Base-by-base conservation (phyloP, 371 early-diverging fungal genomes). In the Apophysomyces ossiformis region DNA sequence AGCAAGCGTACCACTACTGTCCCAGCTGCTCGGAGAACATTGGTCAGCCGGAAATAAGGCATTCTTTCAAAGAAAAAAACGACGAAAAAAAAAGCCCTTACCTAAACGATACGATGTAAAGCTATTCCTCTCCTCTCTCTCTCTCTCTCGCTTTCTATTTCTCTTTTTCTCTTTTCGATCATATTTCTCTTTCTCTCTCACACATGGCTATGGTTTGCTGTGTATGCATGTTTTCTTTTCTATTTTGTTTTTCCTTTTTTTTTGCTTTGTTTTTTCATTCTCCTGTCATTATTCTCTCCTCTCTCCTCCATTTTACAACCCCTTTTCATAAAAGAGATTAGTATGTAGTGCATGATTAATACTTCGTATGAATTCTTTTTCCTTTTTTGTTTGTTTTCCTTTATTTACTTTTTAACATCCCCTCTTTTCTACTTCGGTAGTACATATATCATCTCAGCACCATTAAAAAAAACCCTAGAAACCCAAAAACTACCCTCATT, bases 41-140 rank as follows among this genome's bases (percentile, higher is more conserved):
- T 61, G 45, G 37, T 61, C 45, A 61, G 61, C 26, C 32, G 61
- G 46, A 61, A 61, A 50, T 50, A 26, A 50, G 54, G 54, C 54
- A 21, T 50, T 50, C 26, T 50, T 18, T 13, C 13, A 45, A 7
- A 45, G 16, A 45, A 45, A 45, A 45, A 45, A 45, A 45, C 41
- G 21, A 50, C 1, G 0, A 16, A 21, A 50, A 50, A 50, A 50
- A 50, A 50, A 50, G 9, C 16, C 16, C 16, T 6, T 50, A 50
- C 54, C 2, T 50, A 32, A 50, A 50, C 54, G 54, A n/a, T 18
- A 50, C 54, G 21, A 50, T 50, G 54, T 50, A 50, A 50, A 50
- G 9, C 54, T 21, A 21, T 50, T 50, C n/a, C 2, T 16, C 16
- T 16, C 16, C 47, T 47, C 13, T 47, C 47, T 47, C 47, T 47